Percentiles rank a stretch among this genome's conserved stretches.
Conservation (phyloP, 1,284 basidiomycete genomes). For the Boletus hoseneyae region DNA sequence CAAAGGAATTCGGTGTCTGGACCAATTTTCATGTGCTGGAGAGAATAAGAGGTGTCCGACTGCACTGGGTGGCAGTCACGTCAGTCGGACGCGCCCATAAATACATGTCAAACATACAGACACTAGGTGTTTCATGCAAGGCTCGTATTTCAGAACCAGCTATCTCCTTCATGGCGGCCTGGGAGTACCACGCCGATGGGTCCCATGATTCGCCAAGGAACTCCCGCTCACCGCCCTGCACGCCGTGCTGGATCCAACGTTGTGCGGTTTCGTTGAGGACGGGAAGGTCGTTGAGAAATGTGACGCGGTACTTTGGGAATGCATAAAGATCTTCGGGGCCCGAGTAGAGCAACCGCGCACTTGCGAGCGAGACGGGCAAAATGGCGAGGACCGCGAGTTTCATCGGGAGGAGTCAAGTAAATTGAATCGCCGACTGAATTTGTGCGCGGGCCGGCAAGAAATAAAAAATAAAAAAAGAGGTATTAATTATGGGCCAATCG, state of each 20-base stretch:
- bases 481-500: slow-evolving; percentile 17
- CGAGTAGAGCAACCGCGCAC: slow-evolving; percentile 56
- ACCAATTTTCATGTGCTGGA: slow-evolving; percentile 72
- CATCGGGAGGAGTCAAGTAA: slow-evolving; percentile 23
- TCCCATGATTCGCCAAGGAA: slow-evolving; percentile 68
- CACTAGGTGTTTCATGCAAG: slow-evolving; percentile 20
- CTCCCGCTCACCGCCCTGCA: slow-evolving; percentile 69
- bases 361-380: slow-evolving; percentile 22
- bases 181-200: slow-evolving; percentile 36
- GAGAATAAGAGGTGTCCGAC: slow-evolving; percentile 36
- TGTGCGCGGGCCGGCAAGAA: slow-evolving; percentile 21
- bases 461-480: neutral
- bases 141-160: slow-evolving; percentile 48
- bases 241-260: slow-evolving; percentile 64
- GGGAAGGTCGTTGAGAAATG: slow-evolving; percentile 80
- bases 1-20: slow-evolving; percentile 66
- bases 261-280: slow-evolving; percentile 71
- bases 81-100: slow-evolving; percentile 11
- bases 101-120: slow-evolving; percentile 29
- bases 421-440: slow-evolving; percentile 36
- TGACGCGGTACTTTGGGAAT: slow-evolving; percentile 81
- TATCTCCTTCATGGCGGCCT: slow-evolving; percentile 50
- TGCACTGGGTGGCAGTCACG: slow-evolving; percentile 14
- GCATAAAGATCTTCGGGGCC: slow-evolving; percentile 78
- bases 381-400: slow-evolving; percentile 21